Conservation (phyloP, 2,329 filamentous ascomycete genomes). For the Ascochyta lentis region DNA sequence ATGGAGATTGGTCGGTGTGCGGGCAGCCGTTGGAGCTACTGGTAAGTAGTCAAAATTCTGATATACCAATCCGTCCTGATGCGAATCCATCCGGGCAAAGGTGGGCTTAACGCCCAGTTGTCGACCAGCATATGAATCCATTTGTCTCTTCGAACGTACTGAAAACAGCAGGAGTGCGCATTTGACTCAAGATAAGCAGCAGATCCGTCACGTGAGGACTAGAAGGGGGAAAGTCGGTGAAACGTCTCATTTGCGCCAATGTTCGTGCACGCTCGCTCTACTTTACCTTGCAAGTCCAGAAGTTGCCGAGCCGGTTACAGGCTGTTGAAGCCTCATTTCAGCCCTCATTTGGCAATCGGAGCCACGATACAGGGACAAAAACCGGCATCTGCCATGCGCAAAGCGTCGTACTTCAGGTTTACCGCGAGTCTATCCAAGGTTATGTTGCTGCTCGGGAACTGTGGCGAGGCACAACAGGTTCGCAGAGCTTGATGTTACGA, state of each 20-base stretch:
- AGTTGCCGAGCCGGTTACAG: slow-evolving; percentile 8
- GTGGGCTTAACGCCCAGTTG: background rate
- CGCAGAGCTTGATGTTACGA: background rate
- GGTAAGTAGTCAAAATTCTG: background rate
- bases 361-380: slow-evolving; percentile 1
- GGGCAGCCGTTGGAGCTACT: background rate
- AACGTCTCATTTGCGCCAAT: slow-evolving; percentile 13
- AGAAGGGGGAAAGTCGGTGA: slow-evolving; percentile 11
- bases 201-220: slow-evolving; percentile 3
- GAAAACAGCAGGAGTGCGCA: slow-evolving; percentile 4
- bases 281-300: slow-evolving; percentile 8
- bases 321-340: background rate
- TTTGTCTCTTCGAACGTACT: background rate
- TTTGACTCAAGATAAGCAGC: slow-evolving; percentile 14
- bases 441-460: background rate
- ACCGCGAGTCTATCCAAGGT: background rate
- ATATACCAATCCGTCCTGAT: background rate
- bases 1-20: background rate
- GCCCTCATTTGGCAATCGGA: background rate
- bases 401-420: background rate
- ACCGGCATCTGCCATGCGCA: background rate
- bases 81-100: slow-evolving; percentile 15
- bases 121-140: background rate
- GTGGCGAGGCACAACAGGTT: background rate
- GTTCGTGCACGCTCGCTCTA: slow-evolving; percentile 18